A percentile compares a stretch with the other conserved stretches of the same genome.
These are phyloP conservation scores for Gossypium davidsonii DNA, from an alignment of 441 rosid genomes.

Conservation along the genomic window DNA sequence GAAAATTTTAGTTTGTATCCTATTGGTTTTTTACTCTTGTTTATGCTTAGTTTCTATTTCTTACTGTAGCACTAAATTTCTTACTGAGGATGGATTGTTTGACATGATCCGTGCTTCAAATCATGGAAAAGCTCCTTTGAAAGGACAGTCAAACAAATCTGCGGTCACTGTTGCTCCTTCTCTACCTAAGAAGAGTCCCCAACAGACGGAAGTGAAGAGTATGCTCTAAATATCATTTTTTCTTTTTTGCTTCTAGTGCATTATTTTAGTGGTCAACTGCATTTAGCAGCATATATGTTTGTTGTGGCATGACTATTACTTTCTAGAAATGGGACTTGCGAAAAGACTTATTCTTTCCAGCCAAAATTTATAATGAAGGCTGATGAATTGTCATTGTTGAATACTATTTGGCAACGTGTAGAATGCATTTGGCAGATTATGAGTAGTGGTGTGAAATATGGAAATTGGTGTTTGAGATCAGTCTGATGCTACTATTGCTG, in stretches of 20 bases:
- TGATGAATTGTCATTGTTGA: slow-evolving; percentile 1
- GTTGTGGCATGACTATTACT: neutral
- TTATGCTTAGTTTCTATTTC: slow-evolving; percentile 17
- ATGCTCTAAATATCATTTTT: slow-evolving; percentile 19
- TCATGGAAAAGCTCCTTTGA: slow-evolving; percentile 31
- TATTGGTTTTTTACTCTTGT: slow-evolving; percentile 16
- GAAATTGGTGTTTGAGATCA: neutral
- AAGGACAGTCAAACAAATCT: slow-evolving; percentile 35
- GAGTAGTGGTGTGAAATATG: neutral
- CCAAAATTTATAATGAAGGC: neutral
- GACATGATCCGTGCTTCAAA: slow-evolving; percentile 70
- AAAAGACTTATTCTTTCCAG: neutral
- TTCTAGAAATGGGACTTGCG: neutral
- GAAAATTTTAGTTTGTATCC: slow-evolving; percentile 20
- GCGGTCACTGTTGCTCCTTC: slow-evolving; percentile 35
- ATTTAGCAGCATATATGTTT: neutral
- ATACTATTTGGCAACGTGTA: neutral
- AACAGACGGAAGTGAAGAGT: slow-evolving; percentile 51
- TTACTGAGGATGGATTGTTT: slow-evolving; percentile 86
- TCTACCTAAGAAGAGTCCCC: slow-evolving; percentile 50
- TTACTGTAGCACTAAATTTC: slow-evolving; percentile 58
- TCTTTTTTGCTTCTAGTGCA: neutral
- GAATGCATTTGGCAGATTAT: neutral
- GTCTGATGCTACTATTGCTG: neutral
- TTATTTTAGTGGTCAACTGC: neutral